These are phyloP conservation scores for Hirsutella minnesotensis DNA, from an alignment of 2,329 filamentous ascomycete species.

Conservation along the genomic window DNA sequence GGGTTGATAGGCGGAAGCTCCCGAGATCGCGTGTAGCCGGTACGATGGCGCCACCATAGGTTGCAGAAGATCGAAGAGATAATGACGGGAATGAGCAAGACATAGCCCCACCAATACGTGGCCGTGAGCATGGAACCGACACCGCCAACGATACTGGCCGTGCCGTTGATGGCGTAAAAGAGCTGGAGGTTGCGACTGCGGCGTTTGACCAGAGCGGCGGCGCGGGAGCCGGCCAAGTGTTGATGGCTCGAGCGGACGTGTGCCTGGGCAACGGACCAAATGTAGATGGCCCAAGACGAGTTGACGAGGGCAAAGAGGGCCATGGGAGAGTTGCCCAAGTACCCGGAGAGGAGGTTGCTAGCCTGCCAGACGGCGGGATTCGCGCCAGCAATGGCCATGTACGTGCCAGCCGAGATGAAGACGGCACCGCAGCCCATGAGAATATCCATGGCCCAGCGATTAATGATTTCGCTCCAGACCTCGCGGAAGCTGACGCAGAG, in stretches of 20 bases:
- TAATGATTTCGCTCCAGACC: conserved; percentile 35
- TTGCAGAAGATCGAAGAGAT: conserved; percentile 32
- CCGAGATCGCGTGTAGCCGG: conserved; percentile 26
- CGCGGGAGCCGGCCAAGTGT: conserved; percentile 12
- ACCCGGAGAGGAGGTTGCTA: conserved; percentile 42
- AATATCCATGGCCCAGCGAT: conserved; percentile 37
- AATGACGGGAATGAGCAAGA: conserved; percentile 38
- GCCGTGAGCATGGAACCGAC: conserved; percentile 37
- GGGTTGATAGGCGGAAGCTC: conserved; percentile 1
- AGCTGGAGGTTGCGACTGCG: conserved; percentile 29
- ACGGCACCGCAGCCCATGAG: conserved; percentile 36
- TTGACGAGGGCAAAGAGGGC: conserved; percentile 37
- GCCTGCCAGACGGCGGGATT: conserved; percentile 27
- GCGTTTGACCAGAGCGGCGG: conserved; percentile 18
- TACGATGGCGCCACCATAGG: conserved; percentile 31
- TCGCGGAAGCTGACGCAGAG: conserved; percentile 35
- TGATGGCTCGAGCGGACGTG: conserved; percentile 19
- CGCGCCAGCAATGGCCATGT: conserved; percentile 40
- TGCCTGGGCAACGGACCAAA: conserved; percentile 26
- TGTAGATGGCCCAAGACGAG: conserved; percentile 31
- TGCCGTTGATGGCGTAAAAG: conserved; percentile 31
- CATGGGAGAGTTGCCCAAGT: conserved; percentile 39
- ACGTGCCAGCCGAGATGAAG: conserved; percentile 37
- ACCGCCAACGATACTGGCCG: conserved; percentile 33
- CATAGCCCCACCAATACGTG: conserved; percentile 39